Evolutionary conservation across 1,284 basidiomycete genomes (phyloP), one percentile per base, ranked within the genome.

Genomic region (Marasmius oreades): DNA sequence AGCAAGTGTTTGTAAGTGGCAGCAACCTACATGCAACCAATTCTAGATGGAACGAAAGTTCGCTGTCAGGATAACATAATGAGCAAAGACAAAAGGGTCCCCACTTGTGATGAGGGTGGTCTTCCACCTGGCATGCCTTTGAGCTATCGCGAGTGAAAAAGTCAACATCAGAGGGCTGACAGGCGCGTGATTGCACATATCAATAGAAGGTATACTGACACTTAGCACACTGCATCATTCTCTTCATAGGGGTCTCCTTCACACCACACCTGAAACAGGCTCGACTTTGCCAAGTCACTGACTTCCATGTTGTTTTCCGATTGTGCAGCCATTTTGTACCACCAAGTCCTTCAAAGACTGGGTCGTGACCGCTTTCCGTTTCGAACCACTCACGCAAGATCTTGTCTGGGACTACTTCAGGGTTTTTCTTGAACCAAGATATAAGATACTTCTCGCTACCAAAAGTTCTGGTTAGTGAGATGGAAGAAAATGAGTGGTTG

Each of bases 201-300:
- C 59, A 62, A 48, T 60, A 60, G 18, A 52, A 62, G 3, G 58
- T 60, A 39, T 62, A 54, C 22, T 62, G 58, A 47, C 61, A 62
- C 16, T 55, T 56, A 12, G 55, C 51, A 51, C 61, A 62, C 3
- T 48, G 28, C 31, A 53, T 18, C 5, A 62, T 48, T 34, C 44
- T 59, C 10, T 52, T 50, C 20, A 44, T 36, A 3, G 59, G 56
- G 18, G 12, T 16, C 37, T 62, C 61, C 16, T 55, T 45, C 3
- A 45, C 51, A 14, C 59, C 46, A 26, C 61, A 62, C 5, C 55
- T 58, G 20, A 52, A 50, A 31, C 61, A 62, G 0, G 24, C 22
- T 7, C 60, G 51, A 0, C 45, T 14, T 5, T 45, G 44, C 11
- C 61, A 53, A 20, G 61, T 47, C 2, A 56, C 53, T 2, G 55